Evolutionary conservation across 371 early-diverging fungal species (phyloP).

Genomic region (Lichtheimia ramosa): DNA sequence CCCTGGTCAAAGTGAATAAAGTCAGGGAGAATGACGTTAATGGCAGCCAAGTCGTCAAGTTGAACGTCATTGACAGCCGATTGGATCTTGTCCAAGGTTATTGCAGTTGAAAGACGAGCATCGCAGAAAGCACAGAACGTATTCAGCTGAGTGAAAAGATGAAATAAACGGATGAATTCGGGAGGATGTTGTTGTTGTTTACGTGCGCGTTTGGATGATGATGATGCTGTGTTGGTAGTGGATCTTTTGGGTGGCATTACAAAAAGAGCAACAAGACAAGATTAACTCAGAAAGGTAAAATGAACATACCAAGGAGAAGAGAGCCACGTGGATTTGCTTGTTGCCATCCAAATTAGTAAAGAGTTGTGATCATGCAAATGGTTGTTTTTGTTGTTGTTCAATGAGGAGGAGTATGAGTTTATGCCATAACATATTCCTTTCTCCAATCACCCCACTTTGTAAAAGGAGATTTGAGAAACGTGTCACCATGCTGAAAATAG

Average conservation of each 20-base stretch:
- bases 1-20: conserved; percentile 23
- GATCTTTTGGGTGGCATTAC: neutral
- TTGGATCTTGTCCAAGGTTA: conserved; percentile 31
- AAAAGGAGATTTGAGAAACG: conserved; percentile 4
- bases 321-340: neutral
- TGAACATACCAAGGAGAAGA: neutral
- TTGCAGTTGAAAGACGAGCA: conserved; percentile 26
- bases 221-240: neutral
- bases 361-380: too few relatives aligned
- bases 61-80: conserved; percentile 20
- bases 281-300: neutral
- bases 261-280: neutral
- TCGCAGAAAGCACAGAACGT: conserved; percentile 43
- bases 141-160: conserved; percentile 25
- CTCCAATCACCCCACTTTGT: neutral
- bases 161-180: conserved; percentile 4
- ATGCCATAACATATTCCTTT: neutral
- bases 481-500: conserved; percentile 11
- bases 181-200: conserved; percentile 5
- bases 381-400: neutral
- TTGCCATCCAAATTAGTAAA: too few relatives aligned
- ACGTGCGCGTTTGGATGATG: neutral
- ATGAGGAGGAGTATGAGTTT: neutral
- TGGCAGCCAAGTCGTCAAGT: conserved; percentile 32
- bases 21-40: conserved; percentile 36